Base-by-base conservation (phyloP, 164 flowering plant species). In the Amborella trichopoda region DNA sequence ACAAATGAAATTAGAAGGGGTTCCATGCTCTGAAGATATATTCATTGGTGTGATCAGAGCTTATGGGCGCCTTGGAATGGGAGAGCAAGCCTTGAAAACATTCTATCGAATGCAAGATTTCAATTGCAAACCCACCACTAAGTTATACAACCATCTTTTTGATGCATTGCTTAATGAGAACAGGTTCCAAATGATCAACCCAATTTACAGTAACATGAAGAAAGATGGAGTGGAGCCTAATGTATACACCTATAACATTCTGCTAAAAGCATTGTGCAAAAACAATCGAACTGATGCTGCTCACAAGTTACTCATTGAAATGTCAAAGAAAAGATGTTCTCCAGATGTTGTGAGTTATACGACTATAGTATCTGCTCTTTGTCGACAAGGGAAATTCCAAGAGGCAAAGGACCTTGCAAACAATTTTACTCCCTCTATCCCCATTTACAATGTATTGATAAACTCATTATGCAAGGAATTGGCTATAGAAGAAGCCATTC, bases 301-400 rank as follows among this genome's bases (percentile, higher is more conserved):
- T 0, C 58, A 51, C 28, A 78, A 69, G 62, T 46, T 88, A 73
- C 86, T 88, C 25, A 66, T 19, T 14, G 93, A 82, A 59, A 84
- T 89, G 97, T 70, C 75, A 0, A 67, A 49, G 14, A 82, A 69
- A 54, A 86, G 90, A 0, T 78, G 84, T 37, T 49, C 46, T 9
- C 90, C 96, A 8, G 96, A 87, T 70, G 69, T 40, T 0, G 85
- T 78, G 42, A 87, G 94, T 56, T 77, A 71, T 50, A 80, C 97
- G 0, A 89, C 95, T 10, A 45, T 89, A 5, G 56, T 80, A 3
- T 76, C 93, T 23, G 54, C 76, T n/a, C 44, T 89, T 65, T 89
- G 97, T 56, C 67, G 43, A 60, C 44, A 58, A 48, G 84, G 86
- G 3, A 71, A 62, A 61, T 64, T 81, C 34, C 56, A 68, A 36